Conservation (phyloP, 108 stramenopile genomes). For the Schizochytrium sp. region DNA sequence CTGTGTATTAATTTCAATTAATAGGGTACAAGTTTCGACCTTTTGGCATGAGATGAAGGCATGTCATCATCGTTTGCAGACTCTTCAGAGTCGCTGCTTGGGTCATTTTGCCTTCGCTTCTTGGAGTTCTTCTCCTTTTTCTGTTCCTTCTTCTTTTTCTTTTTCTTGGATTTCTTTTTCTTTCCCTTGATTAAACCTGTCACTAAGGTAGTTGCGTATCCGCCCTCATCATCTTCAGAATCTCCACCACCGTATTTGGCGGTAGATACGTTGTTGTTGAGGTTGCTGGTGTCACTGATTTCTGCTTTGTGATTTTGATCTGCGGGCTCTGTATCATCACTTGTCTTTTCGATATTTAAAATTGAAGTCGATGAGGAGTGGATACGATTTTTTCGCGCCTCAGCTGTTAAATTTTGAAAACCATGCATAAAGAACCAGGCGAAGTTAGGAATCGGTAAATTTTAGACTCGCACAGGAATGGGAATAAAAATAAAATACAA, state of each 20-base stretch:
- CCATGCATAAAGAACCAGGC: background rate
- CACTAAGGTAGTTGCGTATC: background rate
- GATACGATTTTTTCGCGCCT: background rate
- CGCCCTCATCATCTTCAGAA: background rate
- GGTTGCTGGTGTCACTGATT: background rate
- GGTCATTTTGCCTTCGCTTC: background rate
- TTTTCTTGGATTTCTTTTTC: slow-evolving; percentile 14
- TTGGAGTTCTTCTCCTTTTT: background rate
- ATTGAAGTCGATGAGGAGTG: background rate
- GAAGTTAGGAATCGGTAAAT: background rate
- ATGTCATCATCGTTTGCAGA: background rate
- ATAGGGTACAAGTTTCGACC: no score
- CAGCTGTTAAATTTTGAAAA: background rate
- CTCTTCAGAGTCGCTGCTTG: background rate
- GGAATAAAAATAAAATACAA: background rate
- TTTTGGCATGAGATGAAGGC: background rate
- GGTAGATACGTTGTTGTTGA: background rate
- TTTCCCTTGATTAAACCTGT: background rate
- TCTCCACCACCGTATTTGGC: background rate
- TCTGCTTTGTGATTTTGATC: background rate
- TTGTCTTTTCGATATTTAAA: background rate
- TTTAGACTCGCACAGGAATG: background rate
- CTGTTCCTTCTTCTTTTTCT: background rate
- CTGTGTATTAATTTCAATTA: no score
- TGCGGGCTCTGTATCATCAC: background rate